phyloP scores from a whole-genome alignment of 129 eudicot genomes.

The Arctium lappa region DNA sequence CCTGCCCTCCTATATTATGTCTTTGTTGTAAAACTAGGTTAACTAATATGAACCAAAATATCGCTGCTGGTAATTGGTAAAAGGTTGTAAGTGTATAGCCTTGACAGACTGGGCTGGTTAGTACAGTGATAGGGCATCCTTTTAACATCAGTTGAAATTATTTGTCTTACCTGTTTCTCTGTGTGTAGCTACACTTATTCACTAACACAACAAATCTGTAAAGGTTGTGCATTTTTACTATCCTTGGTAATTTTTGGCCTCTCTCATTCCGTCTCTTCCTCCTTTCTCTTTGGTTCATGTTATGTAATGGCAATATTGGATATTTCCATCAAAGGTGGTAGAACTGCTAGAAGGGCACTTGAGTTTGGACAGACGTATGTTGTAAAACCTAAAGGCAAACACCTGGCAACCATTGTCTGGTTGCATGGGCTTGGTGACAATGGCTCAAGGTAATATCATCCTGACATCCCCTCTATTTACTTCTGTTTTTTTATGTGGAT shows the following conservation, averaged over 20 bases:
- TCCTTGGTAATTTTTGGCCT: background rate
- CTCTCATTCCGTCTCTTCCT: background rate
- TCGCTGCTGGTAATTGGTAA: background rate
- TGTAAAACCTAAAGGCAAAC: conserved; percentile 79
- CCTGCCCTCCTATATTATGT: background rate
- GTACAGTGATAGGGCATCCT: background rate
- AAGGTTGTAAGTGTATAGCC: background rate
- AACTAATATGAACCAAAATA: background rate
- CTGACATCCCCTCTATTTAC: background rate
- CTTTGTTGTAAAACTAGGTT: background rate
- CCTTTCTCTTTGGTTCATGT: background rate
- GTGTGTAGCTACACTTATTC: background rate
- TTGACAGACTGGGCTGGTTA: background rate
- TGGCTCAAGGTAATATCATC: conserved; percentile 60
- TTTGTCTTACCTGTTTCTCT: background rate
- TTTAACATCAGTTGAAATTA: background rate
- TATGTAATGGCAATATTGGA: conserved; percentile 8
- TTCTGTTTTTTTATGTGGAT: background rate
- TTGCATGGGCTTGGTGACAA: conserved; percentile 91
- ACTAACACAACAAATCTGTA: background rate
- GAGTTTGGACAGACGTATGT: conserved; percentile 73
- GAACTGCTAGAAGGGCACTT: conserved; percentile 48
- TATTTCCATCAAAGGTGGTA: conserved; percentile 43
- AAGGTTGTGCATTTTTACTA: background rate
- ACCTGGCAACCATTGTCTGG: conserved; percentile 88